Evolutionary conservation across 2,329 filamentous ascomycete species (phyloP).

Genomic region (Metarhizium sp.): DNA sequence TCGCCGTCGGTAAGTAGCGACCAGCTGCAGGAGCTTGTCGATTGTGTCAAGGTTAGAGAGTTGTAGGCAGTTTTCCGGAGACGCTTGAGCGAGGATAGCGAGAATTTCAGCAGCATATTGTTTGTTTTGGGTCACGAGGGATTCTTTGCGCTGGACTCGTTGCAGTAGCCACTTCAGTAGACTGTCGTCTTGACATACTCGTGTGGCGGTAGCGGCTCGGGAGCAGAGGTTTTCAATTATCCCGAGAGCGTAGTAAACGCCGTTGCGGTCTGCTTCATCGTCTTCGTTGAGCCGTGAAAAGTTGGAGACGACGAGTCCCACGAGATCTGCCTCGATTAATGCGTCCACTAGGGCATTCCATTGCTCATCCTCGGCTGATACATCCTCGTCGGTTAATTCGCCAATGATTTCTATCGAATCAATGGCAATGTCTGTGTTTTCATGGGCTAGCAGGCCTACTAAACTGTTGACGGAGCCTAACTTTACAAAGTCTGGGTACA

Average conservation of each 20-base stretch:
- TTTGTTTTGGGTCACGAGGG: slow-evolving; percentile 73
- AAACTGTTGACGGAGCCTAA: slow-evolving; percentile 65
- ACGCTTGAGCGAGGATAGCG: slow-evolving; percentile 77
- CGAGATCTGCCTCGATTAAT: slow-evolving; percentile 57
- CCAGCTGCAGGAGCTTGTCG: slow-evolving; percentile 71
- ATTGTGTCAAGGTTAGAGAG: slow-evolving; percentile 61
- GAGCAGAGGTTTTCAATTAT: slow-evolving; percentile 83
- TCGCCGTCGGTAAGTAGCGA: slow-evolving; percentile 74
- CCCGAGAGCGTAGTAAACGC: slow-evolving; percentile 76
- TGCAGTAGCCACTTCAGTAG: slow-evolving; percentile 70
- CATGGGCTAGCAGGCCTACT: slow-evolving; percentile 77
- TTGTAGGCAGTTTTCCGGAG: slow-evolving; percentile 51
- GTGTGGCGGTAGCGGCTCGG: slow-evolving; percentile 56
- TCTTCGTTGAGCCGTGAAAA: slow-evolving; percentile 70
- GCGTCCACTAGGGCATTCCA: slow-evolving; percentile 70
- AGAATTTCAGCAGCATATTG: slow-evolving; percentile 91
- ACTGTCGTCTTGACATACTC: slow-evolving; percentile 57
- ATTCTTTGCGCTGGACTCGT: slow-evolving; percentile 62
- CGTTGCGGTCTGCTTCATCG: slow-evolving; percentile 63
- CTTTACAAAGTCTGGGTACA: slow-evolving; percentile 73
- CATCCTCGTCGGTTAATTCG: slow-evolving; percentile 90
- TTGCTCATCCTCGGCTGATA: slow-evolving; percentile 67
- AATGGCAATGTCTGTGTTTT: slow-evolving; percentile 95
- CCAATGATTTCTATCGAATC: slow-evolving; percentile 80
- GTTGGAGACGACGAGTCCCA: slow-evolving; percentile 68